Evolutionary conservation across 495 filamentous ascomycete genomes (phyloP).

Genomic region (Lepraria neglecta): DNA sequence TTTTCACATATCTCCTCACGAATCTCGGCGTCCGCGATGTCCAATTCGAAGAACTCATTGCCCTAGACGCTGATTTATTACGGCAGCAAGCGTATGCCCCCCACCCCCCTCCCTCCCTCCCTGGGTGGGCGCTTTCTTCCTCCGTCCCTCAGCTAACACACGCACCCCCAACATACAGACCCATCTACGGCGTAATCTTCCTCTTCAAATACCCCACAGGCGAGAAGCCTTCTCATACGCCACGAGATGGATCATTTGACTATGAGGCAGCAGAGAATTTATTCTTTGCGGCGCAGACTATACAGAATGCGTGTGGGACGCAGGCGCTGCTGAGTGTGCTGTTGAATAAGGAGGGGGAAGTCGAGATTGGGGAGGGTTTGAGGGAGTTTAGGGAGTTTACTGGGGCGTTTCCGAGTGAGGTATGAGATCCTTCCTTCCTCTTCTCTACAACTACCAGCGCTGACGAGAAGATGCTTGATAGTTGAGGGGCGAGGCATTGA

Average conservation of each 20-base stretch:
- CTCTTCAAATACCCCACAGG: slow-evolving; percentile 96
- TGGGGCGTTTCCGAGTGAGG: slow-evolving; percentile 74
- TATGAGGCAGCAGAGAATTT: slow-evolving; percentile 61
- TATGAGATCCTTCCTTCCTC: slow-evolving; percentile 24
- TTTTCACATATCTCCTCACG: slow-evolving; percentile 91
- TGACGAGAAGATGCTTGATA: slow-evolving; percentile 21
- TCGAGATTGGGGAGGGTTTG: slow-evolving; percentile 57
- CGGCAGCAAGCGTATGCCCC: slow-evolving; percentile 51
- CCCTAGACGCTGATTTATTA: slow-evolving; percentile 76
- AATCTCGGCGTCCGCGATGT: slow-evolving; percentile 87
- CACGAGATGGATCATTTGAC: slow-evolving; percentile 75
- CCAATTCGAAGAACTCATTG: slow-evolving; percentile 94
- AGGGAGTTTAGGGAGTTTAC: slow-evolving; percentile 87
- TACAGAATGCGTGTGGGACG: slow-evolving; percentile 98
- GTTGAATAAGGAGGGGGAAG: slow-evolving; percentile 65
- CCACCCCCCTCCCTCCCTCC: neutral
- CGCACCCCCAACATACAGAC: slow-evolving; percentile 36
- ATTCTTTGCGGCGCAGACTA: slow-evolving; percentile 96
- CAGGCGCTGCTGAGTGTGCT: slow-evolving; percentile 91
- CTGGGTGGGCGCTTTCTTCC: neutral
- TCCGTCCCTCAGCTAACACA: neutral
- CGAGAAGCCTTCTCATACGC: slow-evolving; percentile 52
- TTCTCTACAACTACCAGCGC: neutral
- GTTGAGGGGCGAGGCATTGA: slow-evolving; percentile 59
- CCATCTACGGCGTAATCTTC: slow-evolving; percentile 96